Base-by-base conservation (phyloP, 108 stramenopile species). In the Fistulifera solaris region DNA sequence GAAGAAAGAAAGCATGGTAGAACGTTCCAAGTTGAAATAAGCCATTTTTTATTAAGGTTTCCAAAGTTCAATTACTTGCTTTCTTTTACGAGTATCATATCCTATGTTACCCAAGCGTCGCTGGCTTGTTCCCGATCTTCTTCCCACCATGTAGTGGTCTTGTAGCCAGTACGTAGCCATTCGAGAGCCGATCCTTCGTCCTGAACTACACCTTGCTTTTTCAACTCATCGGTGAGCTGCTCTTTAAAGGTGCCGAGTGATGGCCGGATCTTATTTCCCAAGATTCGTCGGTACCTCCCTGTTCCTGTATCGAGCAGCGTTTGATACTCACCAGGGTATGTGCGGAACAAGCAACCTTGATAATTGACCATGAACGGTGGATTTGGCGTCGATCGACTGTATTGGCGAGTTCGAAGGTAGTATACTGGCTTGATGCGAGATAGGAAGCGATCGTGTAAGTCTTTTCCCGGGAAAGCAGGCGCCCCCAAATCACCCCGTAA, bases 361-460 rank as follows among this genome's bases (percentile, higher is more conserved):
- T 85, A 96, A 56, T 94, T 96, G 38, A 96, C 61, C 26, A 96
- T 71, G 68, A 93, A 96, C 7, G 95, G 95, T 27, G 94, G 94
- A 39, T 72, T 73, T 22, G 76, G 61, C 2, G 79, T 80, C 16
- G 74, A 76, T 51, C 89, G 75, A 27, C 84, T 79, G 72, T 95
- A 96, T 54, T 91, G 87, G 19, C 94, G 73, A n/a, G 95, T 93
- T 17, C 94, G 86, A 41, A 96, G 64, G 55, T 87, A 89, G 65
- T 96, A 96, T 19, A 83, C 80, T 0, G 95, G 94, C 56, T 93
- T 90, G 58, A 93, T 80, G 17, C 66, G 50, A 10, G 73, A 75
- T 42, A 96, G 63, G 62, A 96, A 96, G 8, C 92, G 69, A 74
- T 87, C 91, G 48, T 95, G 95, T 55, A 94, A 88, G 56, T 83